Evolutionary conservation across 208 protist genomes (phyloP).

Genomic region (Leptomonas seymouri): DNA sequence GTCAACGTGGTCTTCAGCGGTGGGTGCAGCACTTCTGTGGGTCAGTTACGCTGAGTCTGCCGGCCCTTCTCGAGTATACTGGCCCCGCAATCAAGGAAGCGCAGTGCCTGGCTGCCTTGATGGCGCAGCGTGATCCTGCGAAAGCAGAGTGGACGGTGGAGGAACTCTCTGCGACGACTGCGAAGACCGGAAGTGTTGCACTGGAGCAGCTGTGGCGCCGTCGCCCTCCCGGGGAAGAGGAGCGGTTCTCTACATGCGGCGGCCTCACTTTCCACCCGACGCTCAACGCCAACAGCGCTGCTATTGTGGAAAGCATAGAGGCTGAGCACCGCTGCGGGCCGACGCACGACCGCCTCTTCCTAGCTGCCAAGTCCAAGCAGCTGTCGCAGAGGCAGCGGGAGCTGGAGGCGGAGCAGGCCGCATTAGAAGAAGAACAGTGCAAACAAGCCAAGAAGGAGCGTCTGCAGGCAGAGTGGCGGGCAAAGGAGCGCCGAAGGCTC

Average conservation of each 20-base stretch:
- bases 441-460: conserved; percentile 12
- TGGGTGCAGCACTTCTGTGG: conserved; percentile 29
- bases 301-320: conserved; percentile 20
- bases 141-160: conserved; percentile 27
- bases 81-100: conserved; percentile 21
- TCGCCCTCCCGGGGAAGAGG: conserved; percentile 18
- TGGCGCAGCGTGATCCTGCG: conserved; percentile 9
- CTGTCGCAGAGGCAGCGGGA: conserved; percentile 39
- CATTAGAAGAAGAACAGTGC: conserved; percentile 23
- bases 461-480: conserved; percentile 22
- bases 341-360: conserved; percentile 62
- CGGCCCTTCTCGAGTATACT: conserved; percentile 8
- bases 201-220: conserved; percentile 19
- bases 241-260: neutral
- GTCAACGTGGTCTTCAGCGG: conserved; percentile 25
- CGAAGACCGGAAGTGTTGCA: neutral
- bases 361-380: conserved; percentile 45
- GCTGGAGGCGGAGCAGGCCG: conserved; percentile 39
- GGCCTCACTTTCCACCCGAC: conserved; percentile 53
- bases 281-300: conserved; percentile 32
- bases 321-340: conserved; percentile 22
- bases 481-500: conserved; percentile 14
- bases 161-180: conserved; percentile 12
- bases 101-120: conserved; percentile 1
- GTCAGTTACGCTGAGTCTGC: neutral